Evolutionary conservation across 441 rosid species (phyloP), one percentile per base, ranked within the genome.

Genomic region (Erodium moschatum): DNA sequence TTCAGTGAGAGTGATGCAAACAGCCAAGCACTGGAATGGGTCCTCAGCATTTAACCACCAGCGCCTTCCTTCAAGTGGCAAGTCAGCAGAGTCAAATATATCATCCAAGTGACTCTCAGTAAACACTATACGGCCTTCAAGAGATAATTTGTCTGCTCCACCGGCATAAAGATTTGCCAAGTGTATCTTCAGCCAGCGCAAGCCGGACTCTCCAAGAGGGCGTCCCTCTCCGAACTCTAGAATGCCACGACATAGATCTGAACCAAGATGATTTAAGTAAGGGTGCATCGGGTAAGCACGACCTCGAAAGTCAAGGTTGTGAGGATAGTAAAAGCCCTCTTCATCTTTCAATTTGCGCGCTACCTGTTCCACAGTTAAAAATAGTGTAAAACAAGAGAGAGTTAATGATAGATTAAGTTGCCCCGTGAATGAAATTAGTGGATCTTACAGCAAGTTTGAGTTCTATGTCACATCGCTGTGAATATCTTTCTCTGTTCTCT

Each of bases 251-350:
- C 99, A 95, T 20, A 92, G 75, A 85, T 92, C 98, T 76, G 99
- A 95, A 61, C 98, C 98, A 42, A 95, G 98, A 86, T 95, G 99
- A 71, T 95, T 92, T 73, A 95, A 83, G 79, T 91, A 69, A 44
- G 99, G 99, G 76, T 91, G 99, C 95, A 94, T 88, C 54, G 99
- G 99, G 74, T 94, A 94, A 48, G 97, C 97, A 79, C 99, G 97
- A 27, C 99, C 99, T 67, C 99, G 91, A 77, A 94, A 94, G 83
- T 94, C 99, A 78, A 94, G 81, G 71, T 89, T 94, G 84, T 94
- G 99, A 6, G 97, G 97, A 70, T 88, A 94, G 77, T 89, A 91
- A 72, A 91, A 94, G 72, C 95, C 97, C 40, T 85, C 95, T 81
- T 91, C 99, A 63, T 87, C 89, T 83, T 84, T 94, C 92, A 94